Evolutionary conservation across 768 basidiomycete genomes (phyloP).

Genomic region (Termitomyces sp.): DNA sequence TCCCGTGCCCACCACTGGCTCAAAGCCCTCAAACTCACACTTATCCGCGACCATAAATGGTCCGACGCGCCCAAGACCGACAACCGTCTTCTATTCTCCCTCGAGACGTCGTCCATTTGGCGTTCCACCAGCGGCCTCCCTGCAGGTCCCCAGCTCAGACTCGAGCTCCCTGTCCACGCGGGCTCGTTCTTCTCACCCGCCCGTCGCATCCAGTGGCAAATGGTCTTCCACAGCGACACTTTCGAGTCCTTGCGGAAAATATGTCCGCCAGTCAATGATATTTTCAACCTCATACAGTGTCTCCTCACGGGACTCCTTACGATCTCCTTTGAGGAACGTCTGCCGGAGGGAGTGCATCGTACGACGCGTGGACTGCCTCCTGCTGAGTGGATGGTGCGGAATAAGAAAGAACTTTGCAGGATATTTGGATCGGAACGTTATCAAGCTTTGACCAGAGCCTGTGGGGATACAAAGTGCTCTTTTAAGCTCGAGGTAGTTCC

Average conservation of each 20-base stretch:
- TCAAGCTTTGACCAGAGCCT: conserved; percentile 66
- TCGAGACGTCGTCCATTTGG: conserved; percentile 76
- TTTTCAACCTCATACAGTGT: conserved; percentile 63
- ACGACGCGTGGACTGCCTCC: conserved; percentile 80
- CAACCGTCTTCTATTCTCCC: conserved; percentile 68
- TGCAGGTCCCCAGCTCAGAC: conserved; percentile 64
- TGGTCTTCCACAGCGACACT: conserved; percentile 80
- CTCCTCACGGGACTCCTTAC: conserved; percentile 69
- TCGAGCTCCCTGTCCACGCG: conserved; percentile 73
- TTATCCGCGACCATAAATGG: conserved; percentile 70
- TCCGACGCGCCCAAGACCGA: conserved; percentile 53
- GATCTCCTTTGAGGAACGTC: conserved; percentile 67
- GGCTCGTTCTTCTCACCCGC: conserved; percentile 84
- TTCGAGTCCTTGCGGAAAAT: conserved; percentile 67
- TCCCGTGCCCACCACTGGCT: conserved; percentile 78
- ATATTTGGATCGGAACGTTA: conserved; percentile 70
- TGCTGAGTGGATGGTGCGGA: conserved; percentile 67
- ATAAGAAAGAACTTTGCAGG: conserved; percentile 60
- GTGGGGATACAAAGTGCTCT: conserved; percentile 61
- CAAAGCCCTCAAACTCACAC: conserved; percentile 50
- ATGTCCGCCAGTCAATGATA: conserved; percentile 63
- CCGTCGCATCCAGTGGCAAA: conserved; percentile 81
- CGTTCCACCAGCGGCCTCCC: conserved; percentile 72
- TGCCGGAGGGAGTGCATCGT: conserved; percentile 61
- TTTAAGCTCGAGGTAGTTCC: conserved; percentile 68